Conservation (phyloP, 2,329 filamentous ascomycete genomes). For the Xylaria sp. region DNA sequence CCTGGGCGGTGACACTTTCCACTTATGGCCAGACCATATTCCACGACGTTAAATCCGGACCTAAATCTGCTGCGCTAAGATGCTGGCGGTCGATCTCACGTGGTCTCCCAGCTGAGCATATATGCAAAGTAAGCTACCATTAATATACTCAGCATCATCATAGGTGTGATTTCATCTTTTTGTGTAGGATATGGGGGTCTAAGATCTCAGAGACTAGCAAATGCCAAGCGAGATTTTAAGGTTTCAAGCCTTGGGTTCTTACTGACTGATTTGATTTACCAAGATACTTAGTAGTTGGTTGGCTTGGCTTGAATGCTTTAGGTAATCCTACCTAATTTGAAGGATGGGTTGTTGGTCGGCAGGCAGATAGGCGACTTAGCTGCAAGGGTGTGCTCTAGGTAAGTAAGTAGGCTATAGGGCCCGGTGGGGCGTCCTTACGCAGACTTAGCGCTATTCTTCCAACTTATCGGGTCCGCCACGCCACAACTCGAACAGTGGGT, state of each 20-base stretch:
- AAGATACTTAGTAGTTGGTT: neutral
- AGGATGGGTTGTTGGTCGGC: neutral
- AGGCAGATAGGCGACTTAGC: neutral
- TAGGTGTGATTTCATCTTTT: neutral
- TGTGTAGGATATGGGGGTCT: neutral
- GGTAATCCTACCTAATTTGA: neutral
- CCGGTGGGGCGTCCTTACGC: neutral
- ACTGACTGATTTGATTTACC: no score
- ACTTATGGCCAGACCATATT: neutral
- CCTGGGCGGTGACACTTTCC: neutral
- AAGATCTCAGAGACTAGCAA: neutral
- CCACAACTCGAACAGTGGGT: neutral
- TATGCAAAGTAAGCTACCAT: neutral
- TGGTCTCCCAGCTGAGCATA: neutral
- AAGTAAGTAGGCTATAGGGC: neutral
- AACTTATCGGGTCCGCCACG: neutral
- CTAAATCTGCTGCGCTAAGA: neutral
- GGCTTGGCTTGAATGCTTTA: neutral
- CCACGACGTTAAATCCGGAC: neutral
- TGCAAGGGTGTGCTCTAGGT: neutral
- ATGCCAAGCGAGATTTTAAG: neutral
- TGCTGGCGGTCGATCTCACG: neutral
- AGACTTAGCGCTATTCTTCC: neutral
- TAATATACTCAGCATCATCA: neutral
- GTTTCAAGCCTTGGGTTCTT: no score